Percentiles rank a stretch among this genome's conserved stretches.
Evolutionary conservation across 2,329 filamentous ascomycete species (phyloP).

Genomic region (Xylaria hypoxylon): DNA sequence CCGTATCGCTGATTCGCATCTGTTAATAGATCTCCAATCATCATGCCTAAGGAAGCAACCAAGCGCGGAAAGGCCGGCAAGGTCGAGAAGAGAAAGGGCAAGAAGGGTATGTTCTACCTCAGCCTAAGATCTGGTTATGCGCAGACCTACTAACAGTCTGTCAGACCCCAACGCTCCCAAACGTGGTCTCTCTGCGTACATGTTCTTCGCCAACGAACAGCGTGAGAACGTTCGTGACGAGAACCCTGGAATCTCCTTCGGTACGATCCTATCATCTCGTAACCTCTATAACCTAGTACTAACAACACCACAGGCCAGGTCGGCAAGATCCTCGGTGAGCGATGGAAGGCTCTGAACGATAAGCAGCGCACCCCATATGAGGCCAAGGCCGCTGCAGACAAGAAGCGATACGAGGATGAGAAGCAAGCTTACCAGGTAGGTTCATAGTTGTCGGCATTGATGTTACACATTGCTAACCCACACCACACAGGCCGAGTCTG

Average conservation of each 20-base stretch:
- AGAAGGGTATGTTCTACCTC: conserved; percentile 66
- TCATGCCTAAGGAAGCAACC: conserved; percentile 69
- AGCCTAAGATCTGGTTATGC: conserved; percentile 2
- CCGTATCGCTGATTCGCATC: conserved; percentile 14
- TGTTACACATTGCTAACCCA: conserved; percentile 33
- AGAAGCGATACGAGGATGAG: conserved; percentile 99
- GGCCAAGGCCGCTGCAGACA: conserved; percentile 94
- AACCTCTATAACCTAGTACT: conserved; percentile 25
- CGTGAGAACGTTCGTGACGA: conserved; percentile 98
- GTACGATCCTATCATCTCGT: conserved; percentile 61
- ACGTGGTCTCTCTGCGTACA: conserved; percentile 99
- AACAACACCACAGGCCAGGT: conserved; percentile 76
- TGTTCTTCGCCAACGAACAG: conserved; percentile 99
- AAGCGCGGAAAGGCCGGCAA: conserved; percentile 65
- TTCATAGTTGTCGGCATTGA: conserved; percentile 35
- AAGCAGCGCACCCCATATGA: conserved; percentile 95
- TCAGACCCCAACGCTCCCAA: conserved; percentile 97
- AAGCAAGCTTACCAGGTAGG: conserved; percentile 93
- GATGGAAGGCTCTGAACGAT: conserved; percentile 96
- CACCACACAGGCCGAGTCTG: conserved; percentile 50
- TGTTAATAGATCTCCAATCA: conserved; percentile 53
- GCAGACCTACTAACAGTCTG: conserved; percentile 25
- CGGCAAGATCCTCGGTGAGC: conserved; percentile 97
- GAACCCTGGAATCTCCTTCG: conserved; percentile 97
- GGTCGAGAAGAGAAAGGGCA: conserved; percentile 66